Conservation (phyloP, 345 rosid genomes). For the Theobroma cacao region DNA sequence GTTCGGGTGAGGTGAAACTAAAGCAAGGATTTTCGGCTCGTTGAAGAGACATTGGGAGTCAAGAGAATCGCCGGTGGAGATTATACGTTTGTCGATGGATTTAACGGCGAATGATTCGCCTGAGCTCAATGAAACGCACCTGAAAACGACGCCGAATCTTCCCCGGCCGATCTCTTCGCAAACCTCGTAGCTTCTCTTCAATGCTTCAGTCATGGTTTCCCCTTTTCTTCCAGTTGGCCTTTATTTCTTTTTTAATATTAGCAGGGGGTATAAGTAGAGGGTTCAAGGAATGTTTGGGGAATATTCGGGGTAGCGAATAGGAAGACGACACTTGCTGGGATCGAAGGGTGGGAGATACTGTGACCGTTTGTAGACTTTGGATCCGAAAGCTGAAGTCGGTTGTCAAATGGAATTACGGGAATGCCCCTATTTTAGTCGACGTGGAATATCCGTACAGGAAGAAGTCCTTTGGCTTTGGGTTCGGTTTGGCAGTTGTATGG, state of each 20-base stretch:
- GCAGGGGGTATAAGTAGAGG: background rate
- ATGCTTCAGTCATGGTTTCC: slow-evolving; percentile 40
- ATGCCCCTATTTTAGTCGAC: background rate
- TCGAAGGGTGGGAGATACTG: slow-evolving; percentile 15
- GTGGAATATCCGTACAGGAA: slow-evolving; percentile 20
- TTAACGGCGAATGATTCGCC: slow-evolving; percentile 53
- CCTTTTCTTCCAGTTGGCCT: no score
- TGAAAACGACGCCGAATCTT: slow-evolving; percentile 54
- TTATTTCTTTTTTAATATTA: background rate
- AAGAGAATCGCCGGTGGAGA: slow-evolving; percentile 55
- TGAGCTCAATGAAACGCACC: slow-evolving; percentile 33
- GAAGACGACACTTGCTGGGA: background rate
- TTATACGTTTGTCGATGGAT: slow-evolving; percentile 46
- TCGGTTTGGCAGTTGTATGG: background rate
- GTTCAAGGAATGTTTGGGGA: slow-evolving; percentile 22
- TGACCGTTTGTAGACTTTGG: slow-evolving; percentile 1
- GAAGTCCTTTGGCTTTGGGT: background rate
- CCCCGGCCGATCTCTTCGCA: slow-evolving; percentile 66
- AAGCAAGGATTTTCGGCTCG: slow-evolving; percentile 40
- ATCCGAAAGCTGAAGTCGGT: background rate
- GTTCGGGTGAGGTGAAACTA: slow-evolving; percentile 41
- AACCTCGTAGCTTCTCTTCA: slow-evolving; percentile 43
- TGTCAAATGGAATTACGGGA: background rate
- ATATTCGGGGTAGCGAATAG: slow-evolving; percentile 24
- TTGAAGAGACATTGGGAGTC: slow-evolving; percentile 52